Evolutionary conservation across 192 early-diverging fungal species (phyloP).

Genomic region (Gryganskiella cystojenkinii): DNA sequence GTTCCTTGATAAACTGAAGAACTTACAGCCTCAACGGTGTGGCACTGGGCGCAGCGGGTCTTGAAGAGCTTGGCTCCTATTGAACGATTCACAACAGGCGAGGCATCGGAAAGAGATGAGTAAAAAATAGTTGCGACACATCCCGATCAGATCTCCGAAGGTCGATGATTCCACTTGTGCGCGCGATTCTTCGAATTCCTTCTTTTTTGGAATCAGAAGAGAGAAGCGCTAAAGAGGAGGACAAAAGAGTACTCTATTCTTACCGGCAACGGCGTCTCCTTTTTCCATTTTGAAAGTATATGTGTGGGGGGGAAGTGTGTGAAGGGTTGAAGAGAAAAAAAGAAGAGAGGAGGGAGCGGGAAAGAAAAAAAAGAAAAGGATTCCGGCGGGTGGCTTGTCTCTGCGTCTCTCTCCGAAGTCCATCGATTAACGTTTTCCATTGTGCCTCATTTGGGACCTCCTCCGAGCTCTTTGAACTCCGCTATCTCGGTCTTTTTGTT

Average conservation of each 20-base stretch:
- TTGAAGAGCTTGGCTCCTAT: slow-evolving; percentile 79
- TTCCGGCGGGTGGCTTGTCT: slow-evolving; percentile 1
- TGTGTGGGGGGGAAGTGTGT: slow-evolving; percentile 2
- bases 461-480: too few species aligned
- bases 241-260: background rate
- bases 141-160: slow-evolving; percentile 8
- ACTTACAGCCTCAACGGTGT: slow-evolving; percentile 83
- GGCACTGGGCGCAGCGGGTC: slow-evolving; percentile 98
- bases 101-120: slow-evolving; percentile 3
- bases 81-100: background rate
- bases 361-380: slow-evolving; percentile 2
- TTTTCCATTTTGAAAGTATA: slow-evolving; percentile 35
- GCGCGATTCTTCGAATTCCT: too few species aligned
- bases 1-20: background rate
- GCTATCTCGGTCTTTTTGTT: too few species aligned
- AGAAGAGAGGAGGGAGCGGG: background rate
- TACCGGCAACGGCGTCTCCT: slow-evolving; percentile 43
- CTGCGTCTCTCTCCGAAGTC: too few species aligned
- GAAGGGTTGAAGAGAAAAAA: slow-evolving; percentile 1
- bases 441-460: too few species aligned
- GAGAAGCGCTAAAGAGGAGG: too few species aligned
- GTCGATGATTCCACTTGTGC: background rate
- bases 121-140: background rate
- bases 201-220: too few species aligned
- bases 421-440: too few species aligned